Evolutionary conservation across 2,329 filamentous ascomycete genomes (phyloP), one percentile per base, ranked within the genome.

Genomic region (Aspergillus arachidicola): DNA sequence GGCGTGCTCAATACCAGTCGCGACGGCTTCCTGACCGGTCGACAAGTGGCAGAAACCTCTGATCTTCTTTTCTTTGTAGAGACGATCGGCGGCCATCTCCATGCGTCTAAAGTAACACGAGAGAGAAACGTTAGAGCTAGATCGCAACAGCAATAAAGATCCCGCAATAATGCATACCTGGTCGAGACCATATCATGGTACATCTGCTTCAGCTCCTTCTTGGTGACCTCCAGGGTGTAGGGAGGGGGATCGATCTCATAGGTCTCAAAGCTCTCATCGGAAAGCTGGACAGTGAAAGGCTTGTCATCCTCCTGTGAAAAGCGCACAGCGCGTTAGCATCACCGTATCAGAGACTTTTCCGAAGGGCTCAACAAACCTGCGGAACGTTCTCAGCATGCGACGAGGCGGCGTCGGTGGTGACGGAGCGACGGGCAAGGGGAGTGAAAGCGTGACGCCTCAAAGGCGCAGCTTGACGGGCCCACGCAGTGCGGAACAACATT

Each of bases 31-130:
- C 84, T 99, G 95, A 68, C 95, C 95, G 64, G 91, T 96, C 64
- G 95, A 98, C 82, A 99, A 84, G 84, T 99, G 95, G 85, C 95
- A 99, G 91, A 99, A 99, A 84, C 95, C 95, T 75, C 95, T 92
- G 75, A 99, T 98, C 88, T 99, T 98, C 91, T 99, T 99, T 86
- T 98, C 95, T 87, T 99, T 99, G 92, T 99, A 99, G 76, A 99
- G 86, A 79, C 94, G 89, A 80, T 99, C 95, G 84, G 95, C 93
- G 71, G 94, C 94, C 94, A 99, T 97, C 84, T 99, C 95, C 95
- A 99, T 97, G 81, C 96, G 95, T 84, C 94, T 97, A 73, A 61
- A 67, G 48, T 65, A 41, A 58, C 16, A 38, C 14, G 41, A 10
- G 53, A 32, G 21, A 16, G 30, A 19, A 34, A 32, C 19, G 21